phyloP scores from a whole-genome alignment of 768 basidiomycete species.

The Myochromella boudieri region DNA sequence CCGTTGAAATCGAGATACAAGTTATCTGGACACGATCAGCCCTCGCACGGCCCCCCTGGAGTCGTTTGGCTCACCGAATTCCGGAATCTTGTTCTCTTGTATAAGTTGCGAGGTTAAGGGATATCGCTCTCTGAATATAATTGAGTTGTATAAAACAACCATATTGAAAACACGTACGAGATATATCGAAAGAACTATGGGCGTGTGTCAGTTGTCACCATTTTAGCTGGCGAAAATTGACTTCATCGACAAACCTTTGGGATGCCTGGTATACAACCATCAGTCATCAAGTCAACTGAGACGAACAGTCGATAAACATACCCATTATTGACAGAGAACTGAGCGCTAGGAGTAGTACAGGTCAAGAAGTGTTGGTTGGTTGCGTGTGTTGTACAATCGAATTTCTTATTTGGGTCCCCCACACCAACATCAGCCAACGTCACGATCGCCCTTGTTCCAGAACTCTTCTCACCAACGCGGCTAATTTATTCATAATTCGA shows the following conservation, averaged over 20 bases:
- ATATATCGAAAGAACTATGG: conserved; percentile 93
- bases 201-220: conserved; percentile 14
- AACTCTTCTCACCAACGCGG: too few relatives aligned
- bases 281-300: not conserved
- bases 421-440: too few relatives aligned
- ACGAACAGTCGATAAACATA: conserved; percentile 4
- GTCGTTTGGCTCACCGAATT: conserved; percentile 70
- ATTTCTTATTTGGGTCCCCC: conserved; percentile 20
- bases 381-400: conserved; percentile 5
- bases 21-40: conserved; percentile 56
- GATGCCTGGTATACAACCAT: conserved; percentile 40
- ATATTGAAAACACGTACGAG: conserved; percentile 54
- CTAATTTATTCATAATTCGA: too few relatives aligned
- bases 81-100: conserved; percentile 97
- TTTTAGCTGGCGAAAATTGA: not conserved
- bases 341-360: conserved; percentile 6
- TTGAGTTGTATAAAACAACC: conserved; percentile 6
- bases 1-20: conserved; percentile 94
- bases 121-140: conserved; percentile 78
- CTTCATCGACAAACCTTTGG: conserved; percentile 53
- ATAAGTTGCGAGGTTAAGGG: conserved; percentile 97
- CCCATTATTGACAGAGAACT: conserved; percentile 17
- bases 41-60: not conserved
- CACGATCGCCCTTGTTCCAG: too few relatives aligned
- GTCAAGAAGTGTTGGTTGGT: conserved; percentile 9